Evolutionary conservation across 192 early-diverging fungal species (phyloP), one percentile per base, ranked within the genome.

Genomic region (Linnemannia schmuckeri): DNA sequence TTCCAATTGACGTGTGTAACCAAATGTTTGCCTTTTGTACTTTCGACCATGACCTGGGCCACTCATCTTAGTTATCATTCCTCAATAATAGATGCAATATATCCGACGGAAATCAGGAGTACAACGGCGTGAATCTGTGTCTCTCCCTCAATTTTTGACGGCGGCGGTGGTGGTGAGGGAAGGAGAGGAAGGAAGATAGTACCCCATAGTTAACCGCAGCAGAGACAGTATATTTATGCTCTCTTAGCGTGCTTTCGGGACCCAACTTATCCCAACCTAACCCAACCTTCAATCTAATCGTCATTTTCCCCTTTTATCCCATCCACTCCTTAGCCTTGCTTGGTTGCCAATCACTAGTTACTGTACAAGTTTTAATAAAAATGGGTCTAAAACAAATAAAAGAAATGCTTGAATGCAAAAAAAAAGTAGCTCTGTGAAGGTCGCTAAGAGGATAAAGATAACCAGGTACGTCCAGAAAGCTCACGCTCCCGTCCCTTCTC

Each of bases 401-500:
- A 52, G 15, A 49, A 52, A 79, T 77, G 47, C 49, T 54, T 41
- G 20, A 71, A 71, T 8, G 70, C 20, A 42, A 9, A 33, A 66
- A 66, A 66, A 2, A 66, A 33, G 44, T 46, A 46, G 42, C 42
- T 44, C 42, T 10, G 6, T 6, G 42, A 61, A 61, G 44, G 44
- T 46, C 12, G 44, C 44, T 46, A 46, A 46, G 13, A 46, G 13
- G 44, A 46, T 10, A 13, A 46, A 3, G 22, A 38, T 46, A 0
- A 37, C 37, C 73, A 74, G 35, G 38, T 30, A 7, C 75, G 70
- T 41, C 83, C 83, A 71, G 78, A 76, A 27, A 85, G 74, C 41
- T 76, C 83, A 6, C 77, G 72, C 38, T 80, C 83, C 17, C 78
- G 63, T 5, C 70, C 69, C 44, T 33, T 78, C 74, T 85, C 83